phyloP scores from a whole-genome alignment of 805 yeast genomes.

The Lachancea mirantina region DNA sequence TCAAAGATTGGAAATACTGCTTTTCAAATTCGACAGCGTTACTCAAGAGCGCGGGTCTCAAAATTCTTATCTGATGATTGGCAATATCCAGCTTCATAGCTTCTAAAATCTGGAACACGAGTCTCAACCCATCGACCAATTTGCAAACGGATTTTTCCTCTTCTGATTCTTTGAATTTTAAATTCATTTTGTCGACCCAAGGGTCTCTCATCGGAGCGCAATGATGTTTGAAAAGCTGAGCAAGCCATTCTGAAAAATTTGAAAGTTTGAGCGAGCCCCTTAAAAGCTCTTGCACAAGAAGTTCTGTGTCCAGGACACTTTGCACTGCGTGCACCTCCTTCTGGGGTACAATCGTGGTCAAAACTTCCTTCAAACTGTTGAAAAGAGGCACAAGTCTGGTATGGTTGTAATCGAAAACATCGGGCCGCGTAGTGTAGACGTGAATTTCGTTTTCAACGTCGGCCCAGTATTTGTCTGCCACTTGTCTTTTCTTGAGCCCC shows the following conservation, averaged over 20 bases:
- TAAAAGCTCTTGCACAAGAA: constrained; percentile 65
- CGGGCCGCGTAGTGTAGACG: constrained; percentile 31
- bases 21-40: constrained; percentile 86
- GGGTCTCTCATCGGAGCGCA: constrained; percentile 94
- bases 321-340: constrained; percentile 62
- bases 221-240: constrained; percentile 72
- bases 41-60: constrained; percentile 77
- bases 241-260: constrained; percentile 65
- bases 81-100: constrained; percentile 95
- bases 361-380: constrained; percentile 68
- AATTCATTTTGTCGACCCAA: constrained; percentile 79
- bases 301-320: constrained; percentile 68
- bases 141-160: constrained; percentile 39
- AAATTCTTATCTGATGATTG: constrained; percentile 81
- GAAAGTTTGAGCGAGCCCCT: constrained; percentile 69
- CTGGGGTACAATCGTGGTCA: constrained; percentile 67
- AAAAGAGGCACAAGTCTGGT: constrained; percentile 61
- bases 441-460: constrained; percentile 65
- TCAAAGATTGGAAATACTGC: constrained; percentile 56
- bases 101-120: constrained; percentile 75
- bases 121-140: constrained; percentile 68
- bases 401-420: constrained; percentile 27
- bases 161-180: constrained; percentile 42
- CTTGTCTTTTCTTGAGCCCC: constrained; percentile 66
- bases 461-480: constrained; percentile 79